Evolutionary conservation across 768 basidiomycete species (phyloP), one percentile per base, ranked within the genome.

Genomic region (Erythrobasidium yunnanense): DNA sequence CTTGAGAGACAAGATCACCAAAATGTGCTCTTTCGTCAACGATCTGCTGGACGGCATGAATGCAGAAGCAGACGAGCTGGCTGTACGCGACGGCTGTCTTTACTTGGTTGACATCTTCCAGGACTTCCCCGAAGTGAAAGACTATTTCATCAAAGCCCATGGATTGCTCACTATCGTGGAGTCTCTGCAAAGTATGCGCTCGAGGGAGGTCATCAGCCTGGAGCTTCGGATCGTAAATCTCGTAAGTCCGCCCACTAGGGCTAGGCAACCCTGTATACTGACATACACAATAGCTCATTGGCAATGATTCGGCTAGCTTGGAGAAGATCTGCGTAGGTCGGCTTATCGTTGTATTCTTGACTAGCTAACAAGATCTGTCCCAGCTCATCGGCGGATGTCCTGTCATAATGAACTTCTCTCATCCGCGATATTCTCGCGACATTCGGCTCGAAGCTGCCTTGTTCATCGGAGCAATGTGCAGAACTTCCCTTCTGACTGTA

Each of bases 251-350:
- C 13, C 60, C 13, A 4, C 22, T 13, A 30, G 23, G 4, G n/a
- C 8, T 6, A 25, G 4, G n/a, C 11, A 3, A 7, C 22, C 25
- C 5, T 3, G 25, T 27, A 23, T 34, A 38, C 18, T 30, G 7
- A 38, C 18, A 6, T 7, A 2, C 30, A 8, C 30, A 11, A n/a
- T 67, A 81, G 80, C 75, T 80, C 54, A 81, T 83, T 22, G 80
- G 76, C 0, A 80, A 81, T 4, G 91, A 96, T 72, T 80, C 89
- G 25, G 87, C 85, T 2, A 85, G 88, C 72, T 77, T 97, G 72
- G 95, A 99, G 76, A 90, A 90, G 71, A 90, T 97, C 77, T 97
- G 93, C 76, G 79, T 97, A 58, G 87, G 91, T 72, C 87, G 87
- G 84, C 85, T 71, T 35, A 82, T 74, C 34, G 3, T 5, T 20